phyloP scores from a whole-genome alignment of 345 rosid genomes.

The Camelina hispida region DNA sequence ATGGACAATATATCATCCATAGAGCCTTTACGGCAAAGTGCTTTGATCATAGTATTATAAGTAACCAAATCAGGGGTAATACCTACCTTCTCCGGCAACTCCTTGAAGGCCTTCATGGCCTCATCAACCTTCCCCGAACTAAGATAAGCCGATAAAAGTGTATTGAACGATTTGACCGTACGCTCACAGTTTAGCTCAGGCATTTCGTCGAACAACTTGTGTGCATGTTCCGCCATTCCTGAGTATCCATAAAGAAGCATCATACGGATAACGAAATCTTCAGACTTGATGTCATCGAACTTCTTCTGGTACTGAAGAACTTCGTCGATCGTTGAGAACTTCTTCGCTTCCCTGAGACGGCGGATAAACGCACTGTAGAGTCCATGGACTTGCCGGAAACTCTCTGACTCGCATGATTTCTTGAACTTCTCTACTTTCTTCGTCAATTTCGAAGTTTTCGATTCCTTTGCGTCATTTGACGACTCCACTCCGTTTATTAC shows the following conservation, averaged over 20 bases:
- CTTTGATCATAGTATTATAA: slow-evolving; percentile 64
- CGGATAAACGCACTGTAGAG: slow-evolving; percentile 57
- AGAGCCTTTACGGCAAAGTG: slow-evolving; percentile 56
- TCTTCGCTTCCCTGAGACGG: slow-evolving; percentile 59
- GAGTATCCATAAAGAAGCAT: slow-evolving; percentile 57
- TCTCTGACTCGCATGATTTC: slow-evolving; percentile 52
- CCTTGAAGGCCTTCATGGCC: slow-evolving; percentile 46
- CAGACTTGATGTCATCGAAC: slow-evolving; percentile 62
- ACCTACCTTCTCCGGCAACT: slow-evolving; percentile 57
- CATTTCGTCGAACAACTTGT: slow-evolving; percentile 86
- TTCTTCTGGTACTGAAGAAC: slow-evolving; percentile 79
- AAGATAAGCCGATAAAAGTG: slow-evolving; percentile 61
- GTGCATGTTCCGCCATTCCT: slow-evolving; percentile 72
- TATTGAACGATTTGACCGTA: slow-evolving; percentile 66
- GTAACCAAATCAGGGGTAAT: slow-evolving; percentile 60
- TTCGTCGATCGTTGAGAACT: slow-evolving; percentile 58
- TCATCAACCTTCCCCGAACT: slow-evolving; percentile 55
- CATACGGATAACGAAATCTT: slow-evolving; percentile 56
- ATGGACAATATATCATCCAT: slow-evolving; percentile 50
- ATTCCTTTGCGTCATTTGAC: slow-evolving; percentile 34
- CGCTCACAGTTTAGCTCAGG: slow-evolving; percentile 60
- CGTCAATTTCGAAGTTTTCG: slow-evolving; percentile 48
- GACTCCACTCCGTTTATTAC: slow-evolving; percentile 16
- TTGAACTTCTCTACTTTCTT: slow-evolving; percentile 65
- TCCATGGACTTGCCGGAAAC: slow-evolving; percentile 55